Evolutionary conservation across 2,329 filamentous ascomycete genomes (phyloP).

Genomic region (Diaporthe sp.): DNA sequence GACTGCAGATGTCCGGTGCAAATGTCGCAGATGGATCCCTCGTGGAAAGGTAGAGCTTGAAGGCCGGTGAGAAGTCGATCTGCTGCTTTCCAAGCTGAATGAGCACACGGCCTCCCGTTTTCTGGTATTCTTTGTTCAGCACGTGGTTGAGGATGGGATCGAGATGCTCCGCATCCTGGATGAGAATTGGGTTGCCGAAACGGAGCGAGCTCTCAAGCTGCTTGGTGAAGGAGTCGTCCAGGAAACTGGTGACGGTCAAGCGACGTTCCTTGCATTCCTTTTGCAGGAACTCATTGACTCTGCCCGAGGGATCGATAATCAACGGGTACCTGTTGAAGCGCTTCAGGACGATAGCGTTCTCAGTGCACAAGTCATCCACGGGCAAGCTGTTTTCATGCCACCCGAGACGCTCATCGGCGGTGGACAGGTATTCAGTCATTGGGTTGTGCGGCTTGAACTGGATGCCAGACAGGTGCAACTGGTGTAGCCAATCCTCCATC

Average conservation of each 20-base stretch:
- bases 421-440: constrained; percentile 95
- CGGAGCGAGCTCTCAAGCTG: constrained; percentile 96
- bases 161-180: constrained; percentile 96
- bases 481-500: constrained; percentile 97
- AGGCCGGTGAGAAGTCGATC: constrained; percentile 97
- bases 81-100: constrained; percentile 99
- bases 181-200: constrained; percentile 98
- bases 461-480: constrained; percentile 93
- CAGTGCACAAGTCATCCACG: constrained; percentile 97
- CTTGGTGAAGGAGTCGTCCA: constrained; percentile 98
- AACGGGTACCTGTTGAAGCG: constrained; percentile 98
- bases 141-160: constrained; percentile 98
- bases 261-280: constrained; percentile 94
- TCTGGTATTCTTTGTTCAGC: constrained; percentile 99
- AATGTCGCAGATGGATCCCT: constrained; percentile 96
- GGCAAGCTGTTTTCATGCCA: constrained; percentile 97
- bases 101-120: constrained; percentile 95
- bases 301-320: constrained; percentile 96
- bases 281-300: constrained; percentile 94
- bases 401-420: constrained; percentile 90
- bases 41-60: constrained; percentile 95
- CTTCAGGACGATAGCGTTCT: constrained; percentile 97
- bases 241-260: constrained; percentile 95
- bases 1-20: constrained; percentile 95
- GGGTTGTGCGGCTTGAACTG: constrained; percentile 94